Conservation (phyloP, 2,329 filamentous ascomycete genomes). For the Alternaria gaisen region DNA sequence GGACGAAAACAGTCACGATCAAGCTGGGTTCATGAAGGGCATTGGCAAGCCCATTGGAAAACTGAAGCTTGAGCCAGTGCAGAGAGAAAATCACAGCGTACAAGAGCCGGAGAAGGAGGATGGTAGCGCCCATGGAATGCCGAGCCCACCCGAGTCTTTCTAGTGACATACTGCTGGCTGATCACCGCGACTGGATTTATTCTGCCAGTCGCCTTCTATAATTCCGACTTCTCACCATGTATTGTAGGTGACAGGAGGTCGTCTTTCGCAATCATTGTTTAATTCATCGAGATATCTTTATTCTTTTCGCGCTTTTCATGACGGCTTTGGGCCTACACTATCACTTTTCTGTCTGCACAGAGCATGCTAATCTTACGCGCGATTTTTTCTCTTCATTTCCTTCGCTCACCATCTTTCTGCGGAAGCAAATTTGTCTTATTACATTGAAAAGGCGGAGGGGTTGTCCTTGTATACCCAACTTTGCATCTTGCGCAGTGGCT, state of each 20-base stretch:
- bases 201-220: background rate
- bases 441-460: constrained; percentile 30
- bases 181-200: background rate
- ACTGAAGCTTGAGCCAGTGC: constrained; percentile 57
- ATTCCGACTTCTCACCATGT: constrained; percentile 10
- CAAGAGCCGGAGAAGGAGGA: constrained; percentile 72
- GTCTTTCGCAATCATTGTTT: constrained; percentile 19
- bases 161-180: constrained; percentile 18
- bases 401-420: background rate
- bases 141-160: constrained; percentile 80
- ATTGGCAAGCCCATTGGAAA: constrained; percentile 66
- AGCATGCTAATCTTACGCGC: background rate
- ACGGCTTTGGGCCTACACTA: background rate
- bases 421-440: constrained; percentile 22
- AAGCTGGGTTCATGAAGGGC: constrained; percentile 41
- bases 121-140: constrained; percentile 74
- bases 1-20: constrained; percentile 46
- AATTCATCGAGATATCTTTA: constrained; percentile 19
- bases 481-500: constrained; percentile 27
- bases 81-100: constrained; percentile 69
- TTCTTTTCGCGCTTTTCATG: constrained; percentile 6
- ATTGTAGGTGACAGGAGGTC: background rate
- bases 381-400: background rate
- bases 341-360: background rate
- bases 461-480: constrained; percentile 48